Conservation (phyloP, 768 basidiomycete genomes). For the Imleria badia region DNA sequence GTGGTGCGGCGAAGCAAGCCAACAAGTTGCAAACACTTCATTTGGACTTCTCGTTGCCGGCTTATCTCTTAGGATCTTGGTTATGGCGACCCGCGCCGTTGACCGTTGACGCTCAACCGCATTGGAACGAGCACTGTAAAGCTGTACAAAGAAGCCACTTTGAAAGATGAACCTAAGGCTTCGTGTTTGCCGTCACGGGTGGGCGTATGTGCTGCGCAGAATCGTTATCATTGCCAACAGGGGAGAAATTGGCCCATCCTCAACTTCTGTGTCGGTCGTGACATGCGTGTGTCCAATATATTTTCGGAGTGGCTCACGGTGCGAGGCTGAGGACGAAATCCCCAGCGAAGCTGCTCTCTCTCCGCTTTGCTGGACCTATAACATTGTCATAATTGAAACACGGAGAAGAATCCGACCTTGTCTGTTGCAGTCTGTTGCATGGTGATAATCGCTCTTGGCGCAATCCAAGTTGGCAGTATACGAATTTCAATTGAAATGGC, state of each 20-base stretch:
- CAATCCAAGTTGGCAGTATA: not conserved
- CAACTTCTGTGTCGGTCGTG: not conserved
- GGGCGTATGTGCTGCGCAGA: not conserved
- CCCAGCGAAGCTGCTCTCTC: not conserved
- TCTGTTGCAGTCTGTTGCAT: not conserved
- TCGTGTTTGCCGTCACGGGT: constrained; percentile 1
- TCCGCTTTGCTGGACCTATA: not conserved
- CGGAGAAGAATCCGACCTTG: not conserved
- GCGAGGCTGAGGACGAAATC: not conserved
- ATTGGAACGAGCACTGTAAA: not conserved
- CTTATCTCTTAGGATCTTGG: too few species aligned
- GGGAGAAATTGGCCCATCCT: not conserved
- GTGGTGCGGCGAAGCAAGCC: not conserved
- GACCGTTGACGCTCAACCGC: not conserved
- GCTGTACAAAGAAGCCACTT: not conserved
- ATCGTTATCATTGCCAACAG: not conserved
- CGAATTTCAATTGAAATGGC: not conserved
- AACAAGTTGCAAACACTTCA: not conserved
- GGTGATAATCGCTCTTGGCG: not conserved
- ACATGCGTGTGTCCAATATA: too few species aligned
- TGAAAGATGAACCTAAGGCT: not conserved
- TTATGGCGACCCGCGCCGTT: not conserved
- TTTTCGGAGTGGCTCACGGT: too few species aligned
- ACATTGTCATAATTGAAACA: not conserved
- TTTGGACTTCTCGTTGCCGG: not conserved